A percentile compares a stretch with the other conserved stretches of the same genome.
phyloP scores from a whole-genome alignment of 140 eudicot species.

The Cichorium intybus region DNA sequence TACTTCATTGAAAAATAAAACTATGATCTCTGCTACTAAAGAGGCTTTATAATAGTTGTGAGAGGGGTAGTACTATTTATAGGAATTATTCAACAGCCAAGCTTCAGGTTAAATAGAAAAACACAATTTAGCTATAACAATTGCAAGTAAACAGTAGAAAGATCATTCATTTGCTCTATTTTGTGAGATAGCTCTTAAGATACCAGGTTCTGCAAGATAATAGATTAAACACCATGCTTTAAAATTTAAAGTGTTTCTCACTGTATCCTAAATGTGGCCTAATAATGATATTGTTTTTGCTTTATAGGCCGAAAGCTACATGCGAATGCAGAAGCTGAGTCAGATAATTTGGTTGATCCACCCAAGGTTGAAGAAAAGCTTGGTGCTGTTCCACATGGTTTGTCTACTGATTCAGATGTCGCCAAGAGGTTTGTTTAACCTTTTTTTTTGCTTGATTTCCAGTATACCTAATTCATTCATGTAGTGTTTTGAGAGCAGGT shows the following conservation, averaged over 20 bases:
- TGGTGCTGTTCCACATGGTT: constrained; percentile 95
- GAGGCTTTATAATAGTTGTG: constrained; percentile 7
- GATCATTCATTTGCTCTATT: not conserved
- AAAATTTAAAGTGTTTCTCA: not conserved
- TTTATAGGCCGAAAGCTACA: constrained; percentile 65
- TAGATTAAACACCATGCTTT: not conserved
- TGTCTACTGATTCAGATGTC: constrained; percentile 97
- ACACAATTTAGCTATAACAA: not conserved
- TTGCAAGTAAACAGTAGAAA: not conserved
- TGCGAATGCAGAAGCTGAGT: constrained; percentile 75
- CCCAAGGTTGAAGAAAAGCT: constrained; percentile 92
- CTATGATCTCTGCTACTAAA: not conserved
- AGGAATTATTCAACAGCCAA: not conserved
- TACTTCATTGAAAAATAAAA: not conserved
- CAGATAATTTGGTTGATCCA: constrained; percentile 76
- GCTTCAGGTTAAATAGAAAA: not conserved
- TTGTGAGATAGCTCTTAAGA: not conserved
- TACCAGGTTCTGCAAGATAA: not conserved
- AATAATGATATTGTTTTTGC: not conserved
- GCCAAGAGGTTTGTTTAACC: constrained; percentile 58
- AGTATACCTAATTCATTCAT: not conserved
- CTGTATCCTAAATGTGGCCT: not conserved
- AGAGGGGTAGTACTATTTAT: constrained; percentile 1
- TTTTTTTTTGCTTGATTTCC: not conserved
- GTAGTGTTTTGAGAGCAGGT: constrained; percentile 4